Evolutionary conservation across 257 asterid genomes (phyloP).

Genomic region (Nicotiana otophora): DNA sequence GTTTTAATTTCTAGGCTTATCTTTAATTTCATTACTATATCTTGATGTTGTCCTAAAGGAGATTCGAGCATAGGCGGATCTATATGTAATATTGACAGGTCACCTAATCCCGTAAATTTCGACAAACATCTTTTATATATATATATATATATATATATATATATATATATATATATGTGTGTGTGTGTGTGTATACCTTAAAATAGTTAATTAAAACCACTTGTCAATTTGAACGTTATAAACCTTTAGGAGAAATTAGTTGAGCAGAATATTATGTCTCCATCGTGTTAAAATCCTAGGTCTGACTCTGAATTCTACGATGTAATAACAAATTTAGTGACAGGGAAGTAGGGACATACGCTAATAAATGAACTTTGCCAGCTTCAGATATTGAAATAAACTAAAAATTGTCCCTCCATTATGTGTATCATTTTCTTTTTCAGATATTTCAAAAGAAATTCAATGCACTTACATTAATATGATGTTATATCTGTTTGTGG

Average conservation of each 20-base stretch:
- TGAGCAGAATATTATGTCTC: fast-evolving
- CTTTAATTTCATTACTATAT: background rate
- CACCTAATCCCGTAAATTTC: fast-evolving
- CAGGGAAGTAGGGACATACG: background rate
- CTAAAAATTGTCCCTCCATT: background rate
- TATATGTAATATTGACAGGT: too few species aligned
- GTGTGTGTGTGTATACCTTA: too few species aligned
- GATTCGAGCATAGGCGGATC: too few species aligned
- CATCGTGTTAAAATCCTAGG: fast-evolving
- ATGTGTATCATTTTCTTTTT: background rate
- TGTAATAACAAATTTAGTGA: background rate
- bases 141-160: too few species aligned
- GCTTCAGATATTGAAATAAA: background rate
- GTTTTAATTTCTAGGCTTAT: background rate
- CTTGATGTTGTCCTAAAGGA: background rate
- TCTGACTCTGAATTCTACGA: background rate
- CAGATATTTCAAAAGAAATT: background rate
- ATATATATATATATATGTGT: too few species aligned
- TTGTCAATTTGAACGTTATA: too few species aligned
- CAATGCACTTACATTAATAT: background rate
- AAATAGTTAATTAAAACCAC: too few species aligned
- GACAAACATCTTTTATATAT: too few species aligned
- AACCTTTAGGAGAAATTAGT: fast-evolving
- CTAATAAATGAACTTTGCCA: background rate
- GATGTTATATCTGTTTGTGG: background rate